These are phyloP conservation scores for Orychophragmus violaceus DNA, from an alignment of 345 rosid genomes.

Conservation along the genomic window DNA sequence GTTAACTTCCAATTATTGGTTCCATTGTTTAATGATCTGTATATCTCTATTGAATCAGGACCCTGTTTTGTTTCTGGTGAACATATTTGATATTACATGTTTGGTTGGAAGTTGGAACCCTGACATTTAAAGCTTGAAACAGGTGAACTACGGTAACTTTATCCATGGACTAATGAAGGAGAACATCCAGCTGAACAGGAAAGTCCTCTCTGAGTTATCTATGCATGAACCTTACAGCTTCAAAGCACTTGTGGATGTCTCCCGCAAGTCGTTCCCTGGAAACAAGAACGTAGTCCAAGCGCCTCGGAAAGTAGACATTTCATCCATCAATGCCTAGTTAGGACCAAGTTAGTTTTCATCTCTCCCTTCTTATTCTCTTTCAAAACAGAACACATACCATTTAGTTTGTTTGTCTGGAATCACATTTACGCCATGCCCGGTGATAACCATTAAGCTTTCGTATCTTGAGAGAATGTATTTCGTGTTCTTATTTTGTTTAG, in stretches of 20 bases:
- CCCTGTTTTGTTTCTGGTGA: constrained; percentile 15
- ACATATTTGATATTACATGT: not conserved
- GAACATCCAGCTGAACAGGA: constrained; percentile 87
- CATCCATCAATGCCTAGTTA: constrained; percentile 47
- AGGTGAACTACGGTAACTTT: constrained; percentile 90
- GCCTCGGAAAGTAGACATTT: constrained; percentile 46
- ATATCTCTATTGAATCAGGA: not conserved
- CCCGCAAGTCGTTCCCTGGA: constrained; percentile 77
- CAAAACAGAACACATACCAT: not conserved
- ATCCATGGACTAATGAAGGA: constrained; percentile 92
- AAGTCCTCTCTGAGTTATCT: constrained; percentile 75
- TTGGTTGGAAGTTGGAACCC: not conserved
- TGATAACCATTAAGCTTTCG: not conserved
- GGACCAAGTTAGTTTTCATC: constrained; percentile 20
- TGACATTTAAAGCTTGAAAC: constrained; percentile 15
- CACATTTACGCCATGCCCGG: not conserved
- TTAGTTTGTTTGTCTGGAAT: not conserved
- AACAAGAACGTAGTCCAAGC: constrained; percentile 73
- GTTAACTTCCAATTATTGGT: not conserved
- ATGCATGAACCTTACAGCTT: constrained; percentile 93
- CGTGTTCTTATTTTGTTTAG: constrained; percentile 2
- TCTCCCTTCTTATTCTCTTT: not conserved
- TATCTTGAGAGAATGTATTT: constrained; percentile 3
- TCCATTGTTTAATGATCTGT: not conserved
- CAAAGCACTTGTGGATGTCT: constrained; percentile 83